Percentiles rank a stretch among this genome's conserved stretches.
These are phyloP conservation scores for Hypoxylon trugodes DNA, from an alignment of 495 filamentous ascomycete species.

Conservation along the genomic window DNA sequence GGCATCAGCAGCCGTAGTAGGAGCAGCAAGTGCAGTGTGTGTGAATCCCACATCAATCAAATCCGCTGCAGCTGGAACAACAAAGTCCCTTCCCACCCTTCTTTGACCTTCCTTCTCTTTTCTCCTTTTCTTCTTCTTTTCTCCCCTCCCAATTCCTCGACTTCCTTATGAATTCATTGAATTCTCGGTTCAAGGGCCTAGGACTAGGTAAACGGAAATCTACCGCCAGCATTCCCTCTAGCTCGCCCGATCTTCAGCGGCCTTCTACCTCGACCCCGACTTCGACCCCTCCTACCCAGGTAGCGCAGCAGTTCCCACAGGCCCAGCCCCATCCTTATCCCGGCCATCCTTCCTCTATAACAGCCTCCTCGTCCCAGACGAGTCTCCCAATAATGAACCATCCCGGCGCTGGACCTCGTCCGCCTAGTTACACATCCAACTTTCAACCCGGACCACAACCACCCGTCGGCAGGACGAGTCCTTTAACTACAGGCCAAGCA, in stretches of 20 bases:
- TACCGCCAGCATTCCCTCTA: slow-evolving; percentile 54
- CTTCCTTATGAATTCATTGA: slow-evolving; percentile 69
- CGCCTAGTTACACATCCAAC: slow-evolving; percentile 78
- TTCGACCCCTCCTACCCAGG: slow-evolving; percentile 56
- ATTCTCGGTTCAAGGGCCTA: slow-evolving; percentile 67
- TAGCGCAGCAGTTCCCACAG: slow-evolving; percentile 49
- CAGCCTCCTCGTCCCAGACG: slow-evolving; percentile 56
- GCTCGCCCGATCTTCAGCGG: slow-evolving; percentile 46
- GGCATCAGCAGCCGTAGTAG: no score
- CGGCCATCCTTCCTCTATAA: slow-evolving; percentile 53
- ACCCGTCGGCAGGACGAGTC: slow-evolving; percentile 61
- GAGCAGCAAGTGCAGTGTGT: slow-evolving; percentile 7
- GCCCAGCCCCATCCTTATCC: slow-evolving; percentile 50
- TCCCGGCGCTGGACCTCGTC: slow-evolving; percentile 65
- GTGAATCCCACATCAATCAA: slow-evolving; percentile 28
- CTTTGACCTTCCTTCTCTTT: slow-evolving; percentile 21
- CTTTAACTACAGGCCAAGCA: slow-evolving; percentile 54
- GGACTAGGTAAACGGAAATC: slow-evolving; percentile 65
- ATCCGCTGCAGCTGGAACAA: slow-evolving; percentile 23
- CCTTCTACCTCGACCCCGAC: slow-evolving; percentile 51
- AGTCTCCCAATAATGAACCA: slow-evolving; percentile 67
- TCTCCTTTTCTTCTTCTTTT: slow-evolving; percentile 39
- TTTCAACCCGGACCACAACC: slow-evolving; percentile 63
- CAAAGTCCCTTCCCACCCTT: slow-evolving; percentile 32
- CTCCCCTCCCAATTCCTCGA: slow-evolving; percentile 30